Evolutionary conservation across 352 stramenopile genomes (phyloP), one percentile per base, ranked within the genome.

Genomic region (Phytopythium vexans): DNA sequence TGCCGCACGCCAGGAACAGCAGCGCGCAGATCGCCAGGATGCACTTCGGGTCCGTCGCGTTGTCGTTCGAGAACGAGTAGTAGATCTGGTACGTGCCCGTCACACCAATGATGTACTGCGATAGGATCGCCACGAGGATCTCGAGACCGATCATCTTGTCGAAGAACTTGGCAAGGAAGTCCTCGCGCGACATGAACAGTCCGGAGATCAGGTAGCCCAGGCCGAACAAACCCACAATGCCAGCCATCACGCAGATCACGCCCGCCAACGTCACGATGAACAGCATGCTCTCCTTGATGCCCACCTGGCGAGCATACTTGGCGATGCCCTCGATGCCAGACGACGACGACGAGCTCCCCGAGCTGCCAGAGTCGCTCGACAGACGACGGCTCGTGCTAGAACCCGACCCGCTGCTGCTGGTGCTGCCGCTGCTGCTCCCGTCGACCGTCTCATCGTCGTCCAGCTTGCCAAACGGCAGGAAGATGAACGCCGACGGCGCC

Each of bases 31-130:
- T 70, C 8, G 82, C 82, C 4, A 88, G 49, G 16, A 89, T 72
- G 41, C 74, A 88, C 57, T 90, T 92, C 4, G 72, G 65, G 42
- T 92, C 69, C 1, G 61, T 81, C 5, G 77, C 51, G 15, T 76
- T 68, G 42, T 88, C 52, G 41, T 72, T 66, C 31, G 87, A 62
- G 14, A 74, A 66, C 32, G 83, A 90, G 52, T 88, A 82, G 58
- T 90, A 89, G 52, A 94, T 89, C 62, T 94, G 84, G 63, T 86
- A 94, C 41, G 84, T 92, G 11, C 64, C 84, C 6, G 82, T 90
- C 27, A 94, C 80, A 64, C 82, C 82, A 36, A 94, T 85, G 36
- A 81, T 88, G 63, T 94, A 94, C 73, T 94, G 85, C 38, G 79
- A 89, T 7, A 94, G 56, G 32, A 94, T 89, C 0, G 75, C 56